A percentile compares a stretch with the other conserved stretches of the same genome.
Conservation (phyloP, 768 basidiomycete species). For the Termitomyces sp. region DNA sequence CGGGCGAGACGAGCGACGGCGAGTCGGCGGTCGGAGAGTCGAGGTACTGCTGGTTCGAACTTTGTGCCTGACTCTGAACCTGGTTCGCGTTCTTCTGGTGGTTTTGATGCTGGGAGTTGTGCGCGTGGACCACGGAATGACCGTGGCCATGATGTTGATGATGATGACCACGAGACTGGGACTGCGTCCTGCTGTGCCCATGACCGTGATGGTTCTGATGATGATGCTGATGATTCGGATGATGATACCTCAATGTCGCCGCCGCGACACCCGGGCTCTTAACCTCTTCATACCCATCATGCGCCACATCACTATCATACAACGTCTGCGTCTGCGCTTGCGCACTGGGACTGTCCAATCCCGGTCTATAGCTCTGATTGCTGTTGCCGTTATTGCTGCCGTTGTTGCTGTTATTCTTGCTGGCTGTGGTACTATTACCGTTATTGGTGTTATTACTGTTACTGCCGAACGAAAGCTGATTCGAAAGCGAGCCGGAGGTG, state of each 20-base stretch:
- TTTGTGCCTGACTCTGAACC: background rate
- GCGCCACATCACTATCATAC: slow-evolving; percentile 4
- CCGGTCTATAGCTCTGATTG: slow-evolving; percentile 4
- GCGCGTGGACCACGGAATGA: background rate
- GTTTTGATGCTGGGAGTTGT: background rate
- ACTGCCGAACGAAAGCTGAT: background rate
- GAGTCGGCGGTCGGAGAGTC: slow-evolving; percentile 20
- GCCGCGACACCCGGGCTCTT: background rate
- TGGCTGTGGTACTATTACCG: slow-evolving; percentile 9
- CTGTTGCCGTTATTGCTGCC: slow-evolving; percentile 18
- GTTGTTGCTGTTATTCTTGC: slow-evolving; percentile 16
- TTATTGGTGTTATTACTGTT: slow-evolving; percentile 1
- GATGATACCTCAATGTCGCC: slow-evolving; percentile 8
- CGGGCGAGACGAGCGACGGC: slow-evolving; percentile 57
- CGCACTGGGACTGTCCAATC: slow-evolving; percentile 3
- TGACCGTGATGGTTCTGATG: slow-evolving; percentile 3
- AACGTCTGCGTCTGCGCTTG: slow-evolving; percentile 1
- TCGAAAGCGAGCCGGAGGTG: background rate
- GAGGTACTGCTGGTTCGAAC: background rate
- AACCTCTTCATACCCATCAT: background rate
- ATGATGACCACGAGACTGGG: slow-evolving; percentile 1
- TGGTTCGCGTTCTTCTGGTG: background rate
- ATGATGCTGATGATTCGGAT: slow-evolving; percentile 11
- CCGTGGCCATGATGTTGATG: background rate
- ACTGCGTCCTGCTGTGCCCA: background rate